These are phyloP conservation scores for Trichopus zeylanicus DNA, from an alignment of 116 monocot genomes.

Conservation along the genomic window DNA sequence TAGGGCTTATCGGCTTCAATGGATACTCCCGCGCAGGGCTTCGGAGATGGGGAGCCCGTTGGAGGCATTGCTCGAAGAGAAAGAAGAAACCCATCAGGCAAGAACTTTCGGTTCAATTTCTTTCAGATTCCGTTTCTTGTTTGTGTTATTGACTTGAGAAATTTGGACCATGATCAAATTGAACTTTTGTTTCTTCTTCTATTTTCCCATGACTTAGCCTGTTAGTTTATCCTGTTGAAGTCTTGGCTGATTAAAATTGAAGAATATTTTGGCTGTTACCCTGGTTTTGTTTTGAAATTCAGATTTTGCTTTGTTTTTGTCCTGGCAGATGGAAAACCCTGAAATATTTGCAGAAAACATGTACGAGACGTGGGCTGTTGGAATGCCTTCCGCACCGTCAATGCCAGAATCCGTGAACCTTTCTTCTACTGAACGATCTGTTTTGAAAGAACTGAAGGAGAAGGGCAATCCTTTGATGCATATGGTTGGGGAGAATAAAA, in stretches of 20 bases:
- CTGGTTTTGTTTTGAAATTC: too few species aligned
- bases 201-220: too few species aligned
- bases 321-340: slow-evolving; percentile 24
- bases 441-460: slow-evolving; percentile 5
- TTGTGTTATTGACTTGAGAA: background rate
- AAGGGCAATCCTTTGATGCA: background rate
- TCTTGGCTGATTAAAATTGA: too few species aligned
- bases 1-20: slow-evolving; percentile 61
- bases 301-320: too few species aligned
- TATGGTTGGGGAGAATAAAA: slow-evolving; percentile 2
- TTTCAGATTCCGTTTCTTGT: background rate
- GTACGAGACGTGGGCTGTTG: background rate
- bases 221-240: too few species aligned
- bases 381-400: slow-evolving; percentile 39
- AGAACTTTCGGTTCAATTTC: too few species aligned
- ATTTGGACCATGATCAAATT: too few species aligned
- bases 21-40: slow-evolving; percentile 39
- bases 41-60: slow-evolving; percentile 52
- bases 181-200: too few species aligned
- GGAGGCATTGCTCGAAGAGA: slow-evolving; percentile 47
- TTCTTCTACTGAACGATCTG: background rate
- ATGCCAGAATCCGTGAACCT: slow-evolving; percentile 20
- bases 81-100: slow-evolving; percentile 55
- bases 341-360: background rate
- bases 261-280: too few species aligned